Evolutionary conservation across 163 green algal species (phyloP).

Genomic region (Chloromonas sp.): DNA sequence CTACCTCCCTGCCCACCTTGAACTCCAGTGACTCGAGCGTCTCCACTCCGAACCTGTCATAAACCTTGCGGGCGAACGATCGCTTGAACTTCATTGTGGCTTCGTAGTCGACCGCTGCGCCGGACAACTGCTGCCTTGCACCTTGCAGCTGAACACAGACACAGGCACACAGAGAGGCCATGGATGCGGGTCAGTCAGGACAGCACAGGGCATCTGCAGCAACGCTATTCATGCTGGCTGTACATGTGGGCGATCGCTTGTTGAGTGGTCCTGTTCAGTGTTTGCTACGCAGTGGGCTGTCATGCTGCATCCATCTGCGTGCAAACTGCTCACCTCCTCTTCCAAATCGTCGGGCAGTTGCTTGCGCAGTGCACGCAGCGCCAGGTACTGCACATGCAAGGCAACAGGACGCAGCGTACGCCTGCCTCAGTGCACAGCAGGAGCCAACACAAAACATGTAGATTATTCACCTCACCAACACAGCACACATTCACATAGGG

Average conservation of each 20-base stretch:
- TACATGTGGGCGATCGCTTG: neutral
- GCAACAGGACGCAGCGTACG: neutral
- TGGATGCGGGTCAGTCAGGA: neutral
- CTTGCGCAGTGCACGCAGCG: slow-evolving; percentile 48
- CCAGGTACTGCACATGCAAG: slow-evolving; percentile 66
- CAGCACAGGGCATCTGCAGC: no score
- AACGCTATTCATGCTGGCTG: no score
- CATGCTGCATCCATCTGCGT: neutral
- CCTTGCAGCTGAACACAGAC: slow-evolving; percentile 24
- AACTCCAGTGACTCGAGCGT: slow-evolving; percentile 20
- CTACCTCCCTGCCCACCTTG: slow-evolving; percentile 12
- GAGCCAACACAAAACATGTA: no score
- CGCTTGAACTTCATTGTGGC: slow-evolving; percentile 57
- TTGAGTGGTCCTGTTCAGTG: neutral
- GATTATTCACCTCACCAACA: no score
- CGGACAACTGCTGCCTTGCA: slow-evolving; percentile 16
- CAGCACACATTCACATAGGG: no score
- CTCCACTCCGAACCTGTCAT: slow-evolving; percentile 27
- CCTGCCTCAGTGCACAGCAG: neutral
- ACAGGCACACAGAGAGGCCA: no score
- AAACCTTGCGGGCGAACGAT: slow-evolving; percentile 56
- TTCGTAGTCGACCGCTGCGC: slow-evolving; percentile 75
- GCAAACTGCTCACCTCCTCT: slow-evolving; percentile 24
- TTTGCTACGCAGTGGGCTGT: neutral
- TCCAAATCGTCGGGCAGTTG: slow-evolving; percentile 40